A percentile compares a stretch with the other conserved stretches of the same genome.
Conservation (phyloP, 106 monocot species). For the Allium fistulosum region DNA sequence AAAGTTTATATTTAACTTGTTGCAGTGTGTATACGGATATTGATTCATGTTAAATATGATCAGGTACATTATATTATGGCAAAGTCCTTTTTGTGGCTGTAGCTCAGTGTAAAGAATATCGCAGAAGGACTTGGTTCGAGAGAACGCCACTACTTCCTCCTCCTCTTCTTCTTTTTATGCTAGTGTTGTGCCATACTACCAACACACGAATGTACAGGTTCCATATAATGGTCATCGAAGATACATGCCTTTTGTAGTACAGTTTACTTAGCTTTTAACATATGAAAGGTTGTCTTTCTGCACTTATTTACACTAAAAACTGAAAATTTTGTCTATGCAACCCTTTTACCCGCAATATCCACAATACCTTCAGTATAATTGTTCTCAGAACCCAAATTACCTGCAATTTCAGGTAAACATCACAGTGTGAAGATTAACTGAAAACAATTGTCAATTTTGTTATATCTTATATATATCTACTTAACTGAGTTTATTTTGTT, state of each 20-base stretch:
- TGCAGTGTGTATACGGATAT: not conserved
- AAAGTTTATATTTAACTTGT: not conserved
- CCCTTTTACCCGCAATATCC: not conserved
- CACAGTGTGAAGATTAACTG: too few relatives aligned
- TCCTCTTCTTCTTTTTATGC: not conserved
- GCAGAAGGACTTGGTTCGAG: not conserved
- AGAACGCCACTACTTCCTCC: not conserved
- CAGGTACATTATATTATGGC: slow-evolving; percentile 15
- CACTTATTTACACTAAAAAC: not conserved
- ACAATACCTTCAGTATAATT: slow-evolving; percentile 4
- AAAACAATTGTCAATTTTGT: too few relatives aligned
- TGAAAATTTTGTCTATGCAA: not conserved
- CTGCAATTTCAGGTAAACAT: too few relatives aligned
- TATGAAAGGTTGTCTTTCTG: not conserved
- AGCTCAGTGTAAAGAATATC: slow-evolving; percentile 17
- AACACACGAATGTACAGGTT: not conserved
- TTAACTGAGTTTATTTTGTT: too few relatives aligned
- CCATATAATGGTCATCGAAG: not conserved
- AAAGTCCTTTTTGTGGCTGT: slow-evolving; percentile 21
- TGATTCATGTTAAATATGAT: not conserved
- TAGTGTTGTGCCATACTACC: not conserved
- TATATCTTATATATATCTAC: too few relatives aligned
- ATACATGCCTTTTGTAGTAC: not conserved
- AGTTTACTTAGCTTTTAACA: not conserved
- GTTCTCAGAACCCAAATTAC: too few relatives aligned